phyloP scores from a whole-genome alignment of 352 stramenopile species.

The Globisporangium carolinianum region DNA sequence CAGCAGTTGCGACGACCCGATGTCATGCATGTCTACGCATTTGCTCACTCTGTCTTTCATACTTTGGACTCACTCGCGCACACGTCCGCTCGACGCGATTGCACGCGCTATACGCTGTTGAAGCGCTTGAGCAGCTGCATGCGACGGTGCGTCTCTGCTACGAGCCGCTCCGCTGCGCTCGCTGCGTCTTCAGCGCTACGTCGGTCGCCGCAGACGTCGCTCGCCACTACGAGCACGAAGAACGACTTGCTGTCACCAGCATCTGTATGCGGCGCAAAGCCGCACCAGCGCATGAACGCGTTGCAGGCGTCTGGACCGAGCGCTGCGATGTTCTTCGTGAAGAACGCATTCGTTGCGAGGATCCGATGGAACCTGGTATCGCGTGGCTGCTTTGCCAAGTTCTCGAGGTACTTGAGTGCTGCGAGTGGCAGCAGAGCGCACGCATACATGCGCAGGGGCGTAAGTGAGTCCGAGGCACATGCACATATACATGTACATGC shows the following conservation, averaged over 20 bases:
- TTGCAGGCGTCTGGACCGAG: slow-evolving; percentile 2
- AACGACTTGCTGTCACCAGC: slow-evolving; percentile 27
- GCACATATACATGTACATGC: too few species aligned
- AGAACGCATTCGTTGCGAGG: slow-evolving; percentile 67
- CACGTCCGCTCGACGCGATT: too few species aligned
- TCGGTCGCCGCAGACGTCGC: background rate
- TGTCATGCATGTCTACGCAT: too few species aligned
- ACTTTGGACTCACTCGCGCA: too few species aligned
- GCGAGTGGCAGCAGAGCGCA: slow-evolving; percentile 1
- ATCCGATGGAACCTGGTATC: slow-evolving; percentile 71
- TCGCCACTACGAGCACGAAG: slow-evolving; percentile 26
- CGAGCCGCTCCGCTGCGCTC: background rate
- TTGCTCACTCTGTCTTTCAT: too few species aligned
- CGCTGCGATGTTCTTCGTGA: slow-evolving; percentile 38
- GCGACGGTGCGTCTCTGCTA: background rate
- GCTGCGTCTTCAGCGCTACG: slow-evolving; percentile 1
- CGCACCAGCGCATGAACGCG: slow-evolving; percentile 49
- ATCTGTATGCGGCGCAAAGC: slow-evolving; percentile 19
- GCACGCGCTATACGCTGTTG: background rate
- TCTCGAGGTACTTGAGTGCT: slow-evolving; percentile 62
- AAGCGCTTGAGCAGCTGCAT: slow-evolving; percentile 9
- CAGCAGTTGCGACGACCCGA: too few species aligned
- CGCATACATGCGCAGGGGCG: too few species aligned
- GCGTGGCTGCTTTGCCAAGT: slow-evolving; percentile 42
- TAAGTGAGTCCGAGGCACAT: too few species aligned